phyloP scores from a whole-genome alignment of 176 grass and related monocot species.

The Elaeis guineensis region DNA sequence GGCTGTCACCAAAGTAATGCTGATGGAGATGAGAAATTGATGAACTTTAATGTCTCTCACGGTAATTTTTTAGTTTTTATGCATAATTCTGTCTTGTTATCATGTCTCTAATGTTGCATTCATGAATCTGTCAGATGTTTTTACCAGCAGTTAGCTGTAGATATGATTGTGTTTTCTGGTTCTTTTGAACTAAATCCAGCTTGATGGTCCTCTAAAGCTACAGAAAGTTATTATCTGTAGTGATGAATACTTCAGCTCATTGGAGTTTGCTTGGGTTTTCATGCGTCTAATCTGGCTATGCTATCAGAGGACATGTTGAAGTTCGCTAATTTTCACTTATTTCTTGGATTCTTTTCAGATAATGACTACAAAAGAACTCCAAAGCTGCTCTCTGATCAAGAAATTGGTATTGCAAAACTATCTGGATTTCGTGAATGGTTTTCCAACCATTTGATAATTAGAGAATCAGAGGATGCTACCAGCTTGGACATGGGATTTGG shows the following conservation, averaged over 20 bases:
- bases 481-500: constrained; percentile 35
- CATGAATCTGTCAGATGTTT: no score
- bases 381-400: constrained; percentile 54
- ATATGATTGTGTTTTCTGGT: no score
- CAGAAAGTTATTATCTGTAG: no score
- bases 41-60: constrained; percentile 27
- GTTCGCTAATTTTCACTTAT: constrained; percentile 1
- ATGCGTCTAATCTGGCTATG: no score
- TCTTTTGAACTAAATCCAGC: no score
- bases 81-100: background rate
- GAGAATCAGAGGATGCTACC: constrained; percentile 30
- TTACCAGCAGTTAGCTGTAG: no score
- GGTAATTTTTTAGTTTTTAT: constrained; percentile 5
- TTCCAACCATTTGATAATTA: constrained; percentile 56
- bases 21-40: constrained; percentile 20
- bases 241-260: no score
- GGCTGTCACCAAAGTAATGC: constrained; percentile 17
- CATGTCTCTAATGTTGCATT: no score
- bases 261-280: no score
- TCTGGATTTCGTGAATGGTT: constrained; percentile 90
- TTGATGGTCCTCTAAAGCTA: no score
- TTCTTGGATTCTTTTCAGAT: constrained; percentile 20
- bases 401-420: constrained; percentile 90
- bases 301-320: no score
- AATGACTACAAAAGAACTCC: constrained; percentile 51